Conservation (phyloP, 1,139 yeast species). For the Yamadazyma aaseri region DNA sequence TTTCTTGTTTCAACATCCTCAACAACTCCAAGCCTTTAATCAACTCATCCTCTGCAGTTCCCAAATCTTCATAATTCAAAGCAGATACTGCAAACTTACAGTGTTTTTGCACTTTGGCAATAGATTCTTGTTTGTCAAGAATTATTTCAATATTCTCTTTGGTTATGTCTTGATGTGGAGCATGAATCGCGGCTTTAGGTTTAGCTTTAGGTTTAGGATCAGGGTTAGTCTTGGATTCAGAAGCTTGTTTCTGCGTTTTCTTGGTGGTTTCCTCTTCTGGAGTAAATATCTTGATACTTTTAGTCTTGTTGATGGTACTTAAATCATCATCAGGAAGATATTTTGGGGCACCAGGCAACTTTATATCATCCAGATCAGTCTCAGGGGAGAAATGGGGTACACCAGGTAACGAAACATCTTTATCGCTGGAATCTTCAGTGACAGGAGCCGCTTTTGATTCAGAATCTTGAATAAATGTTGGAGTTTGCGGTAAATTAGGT, state of each 20-base stretch:
- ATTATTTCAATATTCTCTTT: constrained; percentile 49
- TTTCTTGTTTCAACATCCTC: constrained; percentile 11
- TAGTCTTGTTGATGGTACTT: constrained; percentile 35
- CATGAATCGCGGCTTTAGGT: constrained; percentile 1
- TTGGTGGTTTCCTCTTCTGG: constrained; percentile 18
- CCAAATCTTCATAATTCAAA: constrained; percentile 82
- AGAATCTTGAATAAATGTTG: constrained; percentile 11
- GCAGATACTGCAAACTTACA: constrained; percentile 95
- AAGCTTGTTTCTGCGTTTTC: not conserved
- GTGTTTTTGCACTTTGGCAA: constrained; percentile 73
- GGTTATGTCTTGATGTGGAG: constrained; percentile 9
- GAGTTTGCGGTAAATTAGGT: constrained; percentile 12
- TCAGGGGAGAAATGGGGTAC: constrained; percentile 36
- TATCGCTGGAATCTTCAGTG: constrained; percentile 1
- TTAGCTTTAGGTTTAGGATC: constrained; percentile 2
- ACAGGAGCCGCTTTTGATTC: constrained; percentile 1
- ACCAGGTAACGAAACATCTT: constrained; percentile 23
- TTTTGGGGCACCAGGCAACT: constrained; percentile 45
- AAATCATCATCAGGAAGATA: constrained; percentile 43
- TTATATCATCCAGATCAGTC: constrained; percentile 22
- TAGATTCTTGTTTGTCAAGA: constrained; percentile 58
- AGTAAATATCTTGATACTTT: constrained; percentile 39
- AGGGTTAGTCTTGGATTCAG: not conserved
- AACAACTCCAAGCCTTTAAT: constrained; percentile 52
- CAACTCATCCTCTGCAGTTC: constrained; percentile 79